Percentiles rank a stretch among this genome's conserved stretches.
phyloP scores from a whole-genome alignment of 176 grass and related monocot species.

The Lolium rigidum region DNA sequence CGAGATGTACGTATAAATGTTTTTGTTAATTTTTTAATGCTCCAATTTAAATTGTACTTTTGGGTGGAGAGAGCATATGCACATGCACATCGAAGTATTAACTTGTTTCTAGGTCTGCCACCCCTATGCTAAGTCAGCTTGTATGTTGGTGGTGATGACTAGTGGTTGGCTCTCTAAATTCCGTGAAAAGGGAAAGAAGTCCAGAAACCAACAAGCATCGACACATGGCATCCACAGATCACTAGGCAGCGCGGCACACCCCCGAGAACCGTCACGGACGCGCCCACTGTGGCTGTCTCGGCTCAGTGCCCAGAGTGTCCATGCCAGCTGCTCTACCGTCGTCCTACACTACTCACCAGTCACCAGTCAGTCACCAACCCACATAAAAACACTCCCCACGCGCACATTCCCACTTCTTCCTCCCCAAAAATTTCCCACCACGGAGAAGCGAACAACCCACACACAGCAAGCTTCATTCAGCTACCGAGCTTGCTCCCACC shows the following conservation, averaged over 20 bases:
- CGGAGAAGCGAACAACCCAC: neutral
- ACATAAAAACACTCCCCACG: slow-evolving; percentile 41
- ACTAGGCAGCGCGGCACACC: slow-evolving; percentile 24
- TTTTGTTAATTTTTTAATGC: no score
- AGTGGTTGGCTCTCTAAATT: no score
- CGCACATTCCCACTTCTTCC: slow-evolving; percentile 19
- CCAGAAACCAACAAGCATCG: neutral
- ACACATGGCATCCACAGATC: neutral
- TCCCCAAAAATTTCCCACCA: neutral
- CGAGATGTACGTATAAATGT: no score
- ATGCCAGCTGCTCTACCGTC: slow-evolving; percentile 6
- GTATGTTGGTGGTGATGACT: no score
- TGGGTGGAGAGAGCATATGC: no score
- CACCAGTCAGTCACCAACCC: neutral
- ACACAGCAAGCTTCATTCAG: neutral
- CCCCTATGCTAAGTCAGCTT: no score
- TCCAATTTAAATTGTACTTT: no score
- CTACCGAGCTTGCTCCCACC: no score
- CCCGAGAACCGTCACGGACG: slow-evolving; percentile 38
- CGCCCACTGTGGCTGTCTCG: slow-evolving; percentile 5
- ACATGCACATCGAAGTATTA: no score
- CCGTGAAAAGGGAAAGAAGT: neutral
- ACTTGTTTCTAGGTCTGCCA: no score
- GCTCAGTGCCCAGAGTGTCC: neutral
- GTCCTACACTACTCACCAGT: neutral